Conservation (phyloP, 352 stramenopile species). For the Phytopythium ostracodes region DNA sequence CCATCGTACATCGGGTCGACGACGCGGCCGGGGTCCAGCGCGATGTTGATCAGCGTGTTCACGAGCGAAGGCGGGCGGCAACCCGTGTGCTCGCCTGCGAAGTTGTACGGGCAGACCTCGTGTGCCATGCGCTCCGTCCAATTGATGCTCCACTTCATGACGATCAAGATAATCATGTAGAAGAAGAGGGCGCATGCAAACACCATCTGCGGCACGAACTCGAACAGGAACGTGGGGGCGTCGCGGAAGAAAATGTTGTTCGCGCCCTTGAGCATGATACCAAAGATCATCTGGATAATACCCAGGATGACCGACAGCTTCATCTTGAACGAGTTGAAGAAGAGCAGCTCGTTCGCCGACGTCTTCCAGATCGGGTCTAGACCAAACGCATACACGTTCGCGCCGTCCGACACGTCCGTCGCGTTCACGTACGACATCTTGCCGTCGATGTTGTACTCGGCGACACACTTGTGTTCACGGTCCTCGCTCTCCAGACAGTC, state of each 20-base stretch:
- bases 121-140: conserved; percentile 94
- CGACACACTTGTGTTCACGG: conserved; percentile 54
- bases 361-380: conserved; percentile 99
- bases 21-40: conserved; percentile 90
- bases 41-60: conserved; percentile 99
- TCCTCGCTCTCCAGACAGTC: conserved; percentile 64
- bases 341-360: conserved; percentile 96
- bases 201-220: conserved; percentile 97
- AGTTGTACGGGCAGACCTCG: conserved; percentile 93
- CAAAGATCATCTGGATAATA: conserved; percentile 98
- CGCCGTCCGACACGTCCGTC: conserved; percentile 68
- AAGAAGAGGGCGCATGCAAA: conserved; percentile 97
- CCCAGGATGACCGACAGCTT: conserved; percentile 99
- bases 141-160: conserved; percentile 99
- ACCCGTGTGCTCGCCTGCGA: conserved; percentile 90
- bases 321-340: conserved; percentile 99
- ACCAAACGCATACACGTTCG: conserved; percentile 96
- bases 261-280: conserved; percentile 94
- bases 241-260: conserved; percentile 98
- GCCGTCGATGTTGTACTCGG: conserved; percentile 72
- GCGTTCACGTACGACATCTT: conserved; percentile 68
- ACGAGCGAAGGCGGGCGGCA: conserved; percentile 98
- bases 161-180: conserved; percentile 99
- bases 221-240: conserved; percentile 94
- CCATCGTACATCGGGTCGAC: conserved; percentile 95